phyloP scores from a whole-genome alignment of 1,139 yeast genomes.

The Nadsonia starkeyi-henricii region DNA sequence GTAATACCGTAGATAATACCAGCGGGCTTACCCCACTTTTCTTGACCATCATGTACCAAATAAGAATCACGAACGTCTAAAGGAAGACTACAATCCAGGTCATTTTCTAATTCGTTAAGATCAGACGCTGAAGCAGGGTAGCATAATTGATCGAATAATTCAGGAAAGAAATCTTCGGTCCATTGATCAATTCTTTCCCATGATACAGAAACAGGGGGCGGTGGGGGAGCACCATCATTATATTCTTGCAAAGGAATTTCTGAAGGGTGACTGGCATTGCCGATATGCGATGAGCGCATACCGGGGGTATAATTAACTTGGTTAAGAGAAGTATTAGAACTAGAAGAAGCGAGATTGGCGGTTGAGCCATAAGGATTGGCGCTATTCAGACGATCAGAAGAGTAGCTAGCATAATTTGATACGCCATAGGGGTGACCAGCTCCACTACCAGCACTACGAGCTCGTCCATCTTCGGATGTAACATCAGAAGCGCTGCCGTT shows the following conservation, averaged over 20 bases:
- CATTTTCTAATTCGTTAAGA: slow-evolving; percentile 62
- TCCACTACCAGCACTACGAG: background rate
- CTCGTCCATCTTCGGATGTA: background rate
- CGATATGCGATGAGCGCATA: slow-evolving; percentile 23
- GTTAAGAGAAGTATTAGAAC: slow-evolving; percentile 20
- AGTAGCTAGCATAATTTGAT: slow-evolving; percentile 1
- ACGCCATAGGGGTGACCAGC: background rate
- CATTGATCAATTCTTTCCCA: slow-evolving; percentile 66
- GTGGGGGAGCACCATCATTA: slow-evolving; percentile 42
- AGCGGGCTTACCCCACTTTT: slow-evolving; percentile 58
- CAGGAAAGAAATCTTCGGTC: slow-evolving; percentile 70
- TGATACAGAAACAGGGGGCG: slow-evolving; percentile 55
- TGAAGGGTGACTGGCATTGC: slow-evolving; percentile 23
- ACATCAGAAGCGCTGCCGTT: background rate
- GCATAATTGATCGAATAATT: slow-evolving; percentile 56
- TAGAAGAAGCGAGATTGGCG: slow-evolving; percentile 10
- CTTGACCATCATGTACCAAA: slow-evolving; percentile 72
- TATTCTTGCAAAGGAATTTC: slow-evolving; percentile 33
- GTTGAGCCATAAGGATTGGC: slow-evolving; percentile 10
- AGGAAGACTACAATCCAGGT: slow-evolving; percentile 53
- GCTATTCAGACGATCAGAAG: slow-evolving; percentile 10
- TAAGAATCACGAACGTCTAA: slow-evolving; percentile 63
- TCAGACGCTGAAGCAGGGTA: slow-evolving; percentile 64
- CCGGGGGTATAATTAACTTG: slow-evolving; percentile 24
- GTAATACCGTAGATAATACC: slow-evolving; percentile 64